Conservation (phyloP, 2,329 filamentous ascomycete species). For the Amauroascus verrucosus region DNA sequence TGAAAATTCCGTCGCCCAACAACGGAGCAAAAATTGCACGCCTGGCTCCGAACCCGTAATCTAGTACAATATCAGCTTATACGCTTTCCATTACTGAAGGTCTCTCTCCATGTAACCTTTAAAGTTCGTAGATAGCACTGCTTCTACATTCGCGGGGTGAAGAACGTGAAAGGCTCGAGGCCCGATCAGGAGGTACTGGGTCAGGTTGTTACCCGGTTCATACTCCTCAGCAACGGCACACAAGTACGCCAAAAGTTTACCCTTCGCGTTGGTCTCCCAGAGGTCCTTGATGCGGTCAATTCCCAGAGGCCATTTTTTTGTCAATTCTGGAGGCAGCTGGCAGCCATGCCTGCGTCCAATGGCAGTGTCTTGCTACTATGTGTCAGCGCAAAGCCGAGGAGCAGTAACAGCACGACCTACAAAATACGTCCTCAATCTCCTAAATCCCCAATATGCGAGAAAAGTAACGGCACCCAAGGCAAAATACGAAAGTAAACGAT, state of each 20-base stretch:
- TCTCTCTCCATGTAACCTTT: too few species aligned
- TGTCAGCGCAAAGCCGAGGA: neutral
- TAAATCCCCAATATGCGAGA: neutral
- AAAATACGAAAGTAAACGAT: too few species aligned
- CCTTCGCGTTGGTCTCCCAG: conserved; percentile 15
- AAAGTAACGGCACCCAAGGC: neutral
- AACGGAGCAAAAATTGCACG: conserved; percentile 20
- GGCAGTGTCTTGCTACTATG: neutral
- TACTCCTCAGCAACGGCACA: conserved; percentile 18
- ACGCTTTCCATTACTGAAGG: too few species aligned
- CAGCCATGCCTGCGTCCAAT: conserved; percentile 17
- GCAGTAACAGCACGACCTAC: neutral
- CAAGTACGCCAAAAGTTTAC: conserved; percentile 13
- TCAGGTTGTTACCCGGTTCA: conserved; percentile 20
- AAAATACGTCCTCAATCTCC: neutral
- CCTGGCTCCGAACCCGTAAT: conserved; percentile 37
- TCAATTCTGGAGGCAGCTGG: conserved; percentile 25
- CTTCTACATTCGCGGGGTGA: conserved; percentile 16
- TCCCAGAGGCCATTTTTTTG: conserved; percentile 27
- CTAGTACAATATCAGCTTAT: conserved; percentile 15
- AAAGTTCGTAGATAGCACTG: conserved; percentile 16
- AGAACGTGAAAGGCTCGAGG: conserved; percentile 16
- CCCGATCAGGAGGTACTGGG: conserved; percentile 17
- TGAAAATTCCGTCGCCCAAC: conserved; percentile 41
- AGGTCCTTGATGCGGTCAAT: conserved; percentile 25